phyloP scores from a whole-genome alignment of 2,329 filamentous ascomycete species.

The Cytospora leucostoma region DNA sequence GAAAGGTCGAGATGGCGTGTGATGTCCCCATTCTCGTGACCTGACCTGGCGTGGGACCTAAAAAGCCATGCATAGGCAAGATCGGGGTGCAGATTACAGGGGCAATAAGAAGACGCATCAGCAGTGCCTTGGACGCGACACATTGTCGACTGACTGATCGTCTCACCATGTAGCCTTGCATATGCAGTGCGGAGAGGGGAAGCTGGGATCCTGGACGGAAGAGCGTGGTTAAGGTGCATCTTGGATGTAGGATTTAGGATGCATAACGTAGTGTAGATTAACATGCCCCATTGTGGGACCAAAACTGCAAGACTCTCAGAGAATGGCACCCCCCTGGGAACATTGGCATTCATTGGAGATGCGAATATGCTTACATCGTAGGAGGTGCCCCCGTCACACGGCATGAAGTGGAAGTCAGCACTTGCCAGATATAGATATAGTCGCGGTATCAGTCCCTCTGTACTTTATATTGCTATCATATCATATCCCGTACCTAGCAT shows the following conservation, averaged over 20 bases:
- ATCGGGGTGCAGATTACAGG: not conserved
- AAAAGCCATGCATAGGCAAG: not conserved
- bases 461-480: not conserved
- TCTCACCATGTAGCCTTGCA: not conserved
- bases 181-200: not conserved
- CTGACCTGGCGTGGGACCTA: not conserved
- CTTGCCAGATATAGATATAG: conserved; percentile 5
- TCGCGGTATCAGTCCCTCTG: not conserved
- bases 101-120: not conserved
- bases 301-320: not conserved
- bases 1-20: not conserved
- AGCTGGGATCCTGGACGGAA: not conserved
- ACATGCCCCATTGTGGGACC: not conserved
- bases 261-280: not conserved
- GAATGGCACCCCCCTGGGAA: not conserved
- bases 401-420: conserved; percentile 7
- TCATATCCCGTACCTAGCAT: not conserved
- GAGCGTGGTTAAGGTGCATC: not conserved
- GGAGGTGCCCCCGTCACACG: not conserved
- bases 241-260: not conserved
- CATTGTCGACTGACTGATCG: not conserved
- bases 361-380: not conserved
- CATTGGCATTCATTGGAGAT: not conserved
- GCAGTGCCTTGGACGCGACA: not conserved
- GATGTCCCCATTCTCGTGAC: not conserved